Percentiles rank a stretch among this genome's conserved stretches.
These are phyloP conservation scores for Termitomyces sp. DNA, from an alignment of 768 basidiomycete species.

Conservation along the genomic window DNA sequence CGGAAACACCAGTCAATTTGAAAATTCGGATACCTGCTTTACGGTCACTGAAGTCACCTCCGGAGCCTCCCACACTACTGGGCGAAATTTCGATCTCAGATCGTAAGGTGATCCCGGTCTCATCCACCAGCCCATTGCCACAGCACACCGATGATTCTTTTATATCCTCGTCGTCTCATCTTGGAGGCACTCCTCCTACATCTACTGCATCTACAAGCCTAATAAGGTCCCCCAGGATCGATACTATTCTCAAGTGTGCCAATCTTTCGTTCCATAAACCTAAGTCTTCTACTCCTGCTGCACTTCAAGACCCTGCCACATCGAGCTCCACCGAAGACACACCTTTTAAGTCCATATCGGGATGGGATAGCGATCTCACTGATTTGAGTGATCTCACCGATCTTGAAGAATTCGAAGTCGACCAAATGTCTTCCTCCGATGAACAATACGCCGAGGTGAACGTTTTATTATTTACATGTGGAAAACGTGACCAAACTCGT, in stretches of 20 bases:
- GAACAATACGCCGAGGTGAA: neutral
- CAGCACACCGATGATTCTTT: neutral
- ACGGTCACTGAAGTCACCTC: neutral
- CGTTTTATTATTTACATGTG: neutral
- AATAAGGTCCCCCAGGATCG: neutral
- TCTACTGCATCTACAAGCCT: neutral
- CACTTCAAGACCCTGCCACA: neutral
- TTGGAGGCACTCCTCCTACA: neutral
- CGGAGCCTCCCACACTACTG: neutral
- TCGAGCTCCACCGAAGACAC: neutral
- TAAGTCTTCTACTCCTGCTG: neutral
- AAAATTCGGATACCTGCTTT: constrained; percentile 6
- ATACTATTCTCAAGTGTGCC: neutral
- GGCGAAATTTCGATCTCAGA: neutral
- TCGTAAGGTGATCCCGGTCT: too few species aligned
- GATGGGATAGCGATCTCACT: constrained; percentile 30
- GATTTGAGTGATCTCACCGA: constrained; percentile 23
- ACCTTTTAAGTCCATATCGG: constrained; percentile 9
- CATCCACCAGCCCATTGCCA: neutral
- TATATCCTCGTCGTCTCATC: neutral
- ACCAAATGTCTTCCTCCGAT: constrained; percentile 7
- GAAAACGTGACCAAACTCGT: neutral
- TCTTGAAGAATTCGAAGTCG: constrained; percentile 16
- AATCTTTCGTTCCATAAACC: neutral
- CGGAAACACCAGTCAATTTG: neutral